Conservation (phyloP, 2,329 filamentous ascomycete species). For the Microsporum ferrugineum region DNA sequence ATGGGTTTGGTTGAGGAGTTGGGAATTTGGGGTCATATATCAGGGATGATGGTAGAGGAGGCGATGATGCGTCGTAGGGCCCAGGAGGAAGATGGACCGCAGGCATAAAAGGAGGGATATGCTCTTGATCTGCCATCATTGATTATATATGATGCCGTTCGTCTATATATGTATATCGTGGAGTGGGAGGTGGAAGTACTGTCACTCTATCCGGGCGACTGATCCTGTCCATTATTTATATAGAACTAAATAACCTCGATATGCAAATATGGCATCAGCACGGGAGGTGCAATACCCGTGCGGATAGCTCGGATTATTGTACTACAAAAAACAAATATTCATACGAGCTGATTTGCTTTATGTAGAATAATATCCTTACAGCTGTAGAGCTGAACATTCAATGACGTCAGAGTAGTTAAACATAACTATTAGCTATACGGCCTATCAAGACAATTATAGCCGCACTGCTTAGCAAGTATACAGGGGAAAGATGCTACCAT, state of each 20-base stretch:
- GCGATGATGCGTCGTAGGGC: conserved; percentile 14
- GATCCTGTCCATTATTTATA: not conserved
- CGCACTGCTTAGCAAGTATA: not conserved
- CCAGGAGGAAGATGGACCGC: conserved; percentile 28
- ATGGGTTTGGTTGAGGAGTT: conserved; percentile 24
- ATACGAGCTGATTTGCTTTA: no score
- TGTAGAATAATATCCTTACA: not conserved
- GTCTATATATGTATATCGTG: not conserved
- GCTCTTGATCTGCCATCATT: conserved; percentile 27
- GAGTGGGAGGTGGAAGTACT: not conserved
- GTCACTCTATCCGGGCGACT: not conserved
- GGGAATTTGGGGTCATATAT: conserved; percentile 27
- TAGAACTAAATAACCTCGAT: not conserved
- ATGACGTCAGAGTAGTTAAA: not conserved
- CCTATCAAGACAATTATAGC: not conserved
- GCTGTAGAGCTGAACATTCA: not conserved
- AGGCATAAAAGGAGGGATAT: conserved; percentile 28
- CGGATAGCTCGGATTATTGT: not conserved
- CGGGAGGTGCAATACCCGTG: not conserved
- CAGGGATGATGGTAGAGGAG: conserved; percentile 20
- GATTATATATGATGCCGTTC: not conserved
- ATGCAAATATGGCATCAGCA: not conserved
- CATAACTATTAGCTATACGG: not conserved
- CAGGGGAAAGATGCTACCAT: not conserved
- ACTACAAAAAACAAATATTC: no score